Evolutionary conservation across 2,329 filamentous ascomycete species (phyloP), one percentile per base, ranked within the genome.

Genomic region (Clarireedia sp.): DNA sequence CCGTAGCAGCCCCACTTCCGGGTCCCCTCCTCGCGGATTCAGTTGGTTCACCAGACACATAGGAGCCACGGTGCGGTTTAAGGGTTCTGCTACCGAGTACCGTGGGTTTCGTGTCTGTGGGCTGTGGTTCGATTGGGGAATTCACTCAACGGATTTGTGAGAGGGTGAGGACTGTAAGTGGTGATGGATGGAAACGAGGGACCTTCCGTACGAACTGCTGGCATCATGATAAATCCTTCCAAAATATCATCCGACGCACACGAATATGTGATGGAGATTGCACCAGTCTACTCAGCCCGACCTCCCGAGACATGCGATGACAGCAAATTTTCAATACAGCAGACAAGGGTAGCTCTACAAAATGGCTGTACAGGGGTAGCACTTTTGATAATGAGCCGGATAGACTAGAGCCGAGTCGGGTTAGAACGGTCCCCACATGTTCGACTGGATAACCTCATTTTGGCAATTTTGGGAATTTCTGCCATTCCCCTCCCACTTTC

Each of bases 21-120:
- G 48, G 29, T 40, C 33, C 10, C 33, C 5, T 41, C 10, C 3
- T 33, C 29, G 29, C 29, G 16, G 36, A n/a, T 40, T n/a, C 29
- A 38, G 21, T 49, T 29, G 19, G 38, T 44, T 36, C 53, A 55
- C 38, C 40, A 50, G 46, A 43, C 36, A 48, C 36, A 45, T 12
- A n/a, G 24, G 10, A 37, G 12, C 8, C 14, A 51, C 23, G 40
- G n/a, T 43, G 40, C 21, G 40, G 40, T 9, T 43, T 16, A 43
- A 17, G 40, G n/a, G 40, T 33, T 33, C 29, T 33, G 29, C 29
- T 33, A 12, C 29, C 29, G 29, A 10, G 10, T 12, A 12, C 29
- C 29, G 29, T 33, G 29, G 29, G 29, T 10, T 33, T 10, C 12
- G 29, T 33, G 3, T 33, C 24, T 26, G 37, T 26, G 24, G 49